Conservation (phyloP, 2,329 filamentous ascomycete species). For the Colletotrichum truncatum region DNA sequence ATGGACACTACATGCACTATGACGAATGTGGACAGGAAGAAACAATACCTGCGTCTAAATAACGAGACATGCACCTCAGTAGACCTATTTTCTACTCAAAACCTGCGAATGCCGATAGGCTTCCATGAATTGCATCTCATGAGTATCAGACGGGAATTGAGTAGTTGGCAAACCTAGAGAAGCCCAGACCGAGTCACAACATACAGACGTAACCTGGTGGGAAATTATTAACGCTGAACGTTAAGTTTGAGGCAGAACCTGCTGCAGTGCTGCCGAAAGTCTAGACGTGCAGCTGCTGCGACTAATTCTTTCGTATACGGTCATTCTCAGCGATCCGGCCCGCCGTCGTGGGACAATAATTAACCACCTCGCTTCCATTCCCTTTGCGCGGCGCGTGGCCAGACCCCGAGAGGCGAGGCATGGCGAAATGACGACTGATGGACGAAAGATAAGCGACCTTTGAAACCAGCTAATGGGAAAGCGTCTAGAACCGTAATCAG, state of each 20-base stretch:
- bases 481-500: not conserved
- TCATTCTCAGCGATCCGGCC: not conserved
- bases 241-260: conserved; percentile 15
- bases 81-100: no score
- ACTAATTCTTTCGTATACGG: not conserved
- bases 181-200: conserved; percentile 2
- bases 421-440: not conserved
- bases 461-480: not conserved
- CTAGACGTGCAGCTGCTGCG: conserved; percentile 14
- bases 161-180: not conserved
- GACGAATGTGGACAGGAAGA: not conserved
- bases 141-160: not conserved
- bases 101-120: not conserved
- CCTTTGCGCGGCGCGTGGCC: not conserved
- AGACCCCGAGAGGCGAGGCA: not conserved
- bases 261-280: conserved; percentile 19
- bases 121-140: not conserved
- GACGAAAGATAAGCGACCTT: conserved; percentile 7
- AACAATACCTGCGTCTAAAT: conserved; percentile 1
- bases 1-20: not conserved
- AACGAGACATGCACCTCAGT: not conserved
- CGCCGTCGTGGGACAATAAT: conserved; percentile 9
- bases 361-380: not conserved
- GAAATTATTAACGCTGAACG: conserved; percentile 5
- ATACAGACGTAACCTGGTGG: conserved; percentile 13